Conservation (phyloP, 2,329 filamentous ascomycete species). For the Ascochyta rabiei region DNA sequence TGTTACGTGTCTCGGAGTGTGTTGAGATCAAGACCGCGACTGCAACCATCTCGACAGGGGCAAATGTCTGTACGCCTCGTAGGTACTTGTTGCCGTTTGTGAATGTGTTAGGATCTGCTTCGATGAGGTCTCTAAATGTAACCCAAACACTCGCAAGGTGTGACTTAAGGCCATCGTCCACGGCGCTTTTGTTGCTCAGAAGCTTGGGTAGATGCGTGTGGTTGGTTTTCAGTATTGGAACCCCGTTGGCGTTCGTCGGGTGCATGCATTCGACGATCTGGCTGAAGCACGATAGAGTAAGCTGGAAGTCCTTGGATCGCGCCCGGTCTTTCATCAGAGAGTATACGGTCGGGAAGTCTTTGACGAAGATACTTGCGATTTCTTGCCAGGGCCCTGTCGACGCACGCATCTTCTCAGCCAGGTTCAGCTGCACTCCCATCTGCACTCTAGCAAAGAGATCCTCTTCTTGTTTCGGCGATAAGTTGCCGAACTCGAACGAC, state of each 20-base stretch:
- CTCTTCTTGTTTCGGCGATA: constrained; percentile 53
- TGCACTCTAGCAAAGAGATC: constrained; percentile 58
- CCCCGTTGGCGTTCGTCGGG: constrained; percentile 29
- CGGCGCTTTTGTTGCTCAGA: constrained; percentile 31
- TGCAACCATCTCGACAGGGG: constrained; percentile 47
- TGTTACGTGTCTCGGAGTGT: constrained; percentile 35
- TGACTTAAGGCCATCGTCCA: constrained; percentile 39
- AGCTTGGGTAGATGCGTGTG: constrained; percentile 30
- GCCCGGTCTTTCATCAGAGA: constrained; percentile 35
- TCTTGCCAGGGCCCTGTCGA: constrained; percentile 55
- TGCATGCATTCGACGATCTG: constrained; percentile 47
- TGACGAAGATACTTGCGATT: constrained; percentile 51
- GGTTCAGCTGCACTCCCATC: constrained; percentile 52
- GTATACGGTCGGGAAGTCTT: constrained; percentile 50
- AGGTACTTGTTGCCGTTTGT: constrained; percentile 35
- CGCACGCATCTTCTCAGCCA: constrained; percentile 56
- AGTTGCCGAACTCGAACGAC: constrained; percentile 51
- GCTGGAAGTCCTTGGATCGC: constrained; percentile 43
- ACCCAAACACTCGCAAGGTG: constrained; percentile 44
- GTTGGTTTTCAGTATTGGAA: constrained; percentile 33
- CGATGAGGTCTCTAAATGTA: constrained; percentile 36
- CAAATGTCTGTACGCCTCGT: constrained; percentile 39
- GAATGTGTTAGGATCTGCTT: constrained; percentile 36
- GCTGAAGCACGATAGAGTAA: constrained; percentile 44
- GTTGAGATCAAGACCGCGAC: constrained; percentile 43